phyloP scores from a whole-genome alignment of 2,329 filamentous ascomycete species.

The Aspergillus calidoustus region DNA sequence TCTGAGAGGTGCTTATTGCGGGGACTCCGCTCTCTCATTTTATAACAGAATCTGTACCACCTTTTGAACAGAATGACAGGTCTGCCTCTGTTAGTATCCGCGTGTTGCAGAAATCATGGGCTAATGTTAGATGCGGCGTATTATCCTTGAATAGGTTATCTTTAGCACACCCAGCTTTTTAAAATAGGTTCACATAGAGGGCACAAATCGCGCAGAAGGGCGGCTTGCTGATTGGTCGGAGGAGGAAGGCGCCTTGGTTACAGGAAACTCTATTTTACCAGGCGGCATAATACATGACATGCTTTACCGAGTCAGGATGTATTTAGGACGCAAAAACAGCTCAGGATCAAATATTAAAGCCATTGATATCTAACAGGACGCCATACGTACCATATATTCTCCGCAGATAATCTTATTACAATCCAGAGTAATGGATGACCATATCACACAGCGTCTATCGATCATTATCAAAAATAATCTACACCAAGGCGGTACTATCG shows the following conservation, averaged over 20 bases:
- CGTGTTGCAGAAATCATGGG: no score
- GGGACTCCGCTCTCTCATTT: no score
- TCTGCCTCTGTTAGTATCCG: no score
- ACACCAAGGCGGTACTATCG: slow-evolving; percentile 1
- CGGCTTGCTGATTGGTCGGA: slow-evolving; percentile 7
- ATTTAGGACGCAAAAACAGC: slow-evolving; percentile 7
- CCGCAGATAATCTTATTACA: slow-evolving; percentile 6
- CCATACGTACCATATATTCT: slow-evolving; percentile 5
- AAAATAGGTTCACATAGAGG: slow-evolving; percentile 6
- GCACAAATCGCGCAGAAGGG: slow-evolving; percentile 7
- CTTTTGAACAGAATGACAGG: no score
- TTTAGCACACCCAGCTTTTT: no score
- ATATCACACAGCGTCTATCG: slow-evolving; percentile 7
- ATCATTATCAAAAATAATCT: no score
- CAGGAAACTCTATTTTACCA: no score
- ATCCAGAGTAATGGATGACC: slow-evolving; percentile 6
- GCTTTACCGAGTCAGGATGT: slow-evolving; percentile 7
- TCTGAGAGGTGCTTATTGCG: no score
- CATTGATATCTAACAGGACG: slow-evolving; percentile 7
- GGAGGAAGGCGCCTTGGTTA: slow-evolving; percentile 1
- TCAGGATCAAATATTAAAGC: slow-evolving; percentile 7
- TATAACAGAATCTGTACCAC: no score
- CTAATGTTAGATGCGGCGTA: no score
- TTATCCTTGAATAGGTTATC: no score
- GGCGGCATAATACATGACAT: slow-evolving; percentile 3